Evolutionary conservation across 371 early-diverging fungal species (phyloP).

Genomic region (Apophysomyces elegans): DNA sequence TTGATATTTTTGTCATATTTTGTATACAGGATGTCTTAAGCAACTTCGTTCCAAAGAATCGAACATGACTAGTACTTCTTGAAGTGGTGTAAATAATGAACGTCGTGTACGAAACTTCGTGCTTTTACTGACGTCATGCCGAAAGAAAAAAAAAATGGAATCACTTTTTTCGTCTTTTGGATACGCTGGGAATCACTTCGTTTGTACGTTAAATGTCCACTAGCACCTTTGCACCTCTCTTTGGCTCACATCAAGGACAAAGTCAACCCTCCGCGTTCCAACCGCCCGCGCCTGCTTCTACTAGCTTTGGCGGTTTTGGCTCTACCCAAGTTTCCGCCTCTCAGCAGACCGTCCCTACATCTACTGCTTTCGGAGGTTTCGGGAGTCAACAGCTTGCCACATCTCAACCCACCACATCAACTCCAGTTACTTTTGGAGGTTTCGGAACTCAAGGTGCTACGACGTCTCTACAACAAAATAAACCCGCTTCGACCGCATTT

Average conservation of each 20-base stretch:
- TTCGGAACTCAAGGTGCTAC: neutral
- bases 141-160: neutral
- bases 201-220: neutral
- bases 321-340: neutral
- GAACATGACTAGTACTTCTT: neutral
- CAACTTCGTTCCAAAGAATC: too few relatives aligned
- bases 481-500: neutral
- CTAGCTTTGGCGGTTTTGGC: conserved; percentile 2
- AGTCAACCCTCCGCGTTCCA: neutral
- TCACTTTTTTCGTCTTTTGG: neutral
- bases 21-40: too few relatives aligned
- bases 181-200: neutral
- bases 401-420: neutral
- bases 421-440: neutral
- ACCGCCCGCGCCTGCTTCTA: neutral
- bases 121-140: too few relatives aligned
- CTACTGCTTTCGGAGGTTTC: neutral
- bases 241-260: neutral
- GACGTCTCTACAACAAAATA: neutral
- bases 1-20: too few relatives aligned
- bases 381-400: neutral
- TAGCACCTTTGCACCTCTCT: neutral
- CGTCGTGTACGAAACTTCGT: neutral
- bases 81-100: neutral
- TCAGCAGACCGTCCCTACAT: neutral